A percentile compares a stretch with the other conserved stretches of the same genome.
These are phyloP conservation scores for Pyricularia sp. DNA, from an alignment of 2,329 filamentous ascomycete species.

Conservation along the genomic window DNA sequence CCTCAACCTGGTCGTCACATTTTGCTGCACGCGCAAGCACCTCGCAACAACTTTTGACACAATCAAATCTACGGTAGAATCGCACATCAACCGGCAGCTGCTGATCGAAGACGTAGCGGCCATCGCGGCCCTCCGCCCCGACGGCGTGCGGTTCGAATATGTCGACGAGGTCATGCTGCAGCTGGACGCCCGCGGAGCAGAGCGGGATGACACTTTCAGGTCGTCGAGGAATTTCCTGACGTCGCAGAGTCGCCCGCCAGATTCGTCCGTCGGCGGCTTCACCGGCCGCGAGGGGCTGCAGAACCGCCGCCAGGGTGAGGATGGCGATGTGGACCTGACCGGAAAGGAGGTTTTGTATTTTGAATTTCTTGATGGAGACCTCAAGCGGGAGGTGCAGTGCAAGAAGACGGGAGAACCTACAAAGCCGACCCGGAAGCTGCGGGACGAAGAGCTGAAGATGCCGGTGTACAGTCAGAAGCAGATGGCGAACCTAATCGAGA, in stretches of 20 bases:
- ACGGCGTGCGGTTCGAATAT: slow-evolving; percentile 73
- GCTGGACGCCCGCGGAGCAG: slow-evolving; percentile 64
- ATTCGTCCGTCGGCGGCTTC: slow-evolving; percentile 47
- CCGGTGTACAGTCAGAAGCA: slow-evolving; percentile 90
- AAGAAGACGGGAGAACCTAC: slow-evolving; percentile 65
- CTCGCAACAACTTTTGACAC: slow-evolving; percentile 87
- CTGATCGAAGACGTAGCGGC: slow-evolving; percentile 71
- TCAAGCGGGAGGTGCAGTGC: slow-evolving; percentile 69
- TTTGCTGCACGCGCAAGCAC: slow-evolving; percentile 88
- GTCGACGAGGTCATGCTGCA: slow-evolving; percentile 78
- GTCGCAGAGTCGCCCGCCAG: slow-evolving; percentile 38
- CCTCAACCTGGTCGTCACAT: slow-evolving; percentile 87
- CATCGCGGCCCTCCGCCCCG: slow-evolving; percentile 68
- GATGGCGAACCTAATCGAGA: slow-evolving; percentile 81
- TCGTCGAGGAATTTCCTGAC: slow-evolving; percentile 42
- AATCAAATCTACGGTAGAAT: slow-evolving; percentile 75
- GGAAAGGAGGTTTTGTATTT: slow-evolving; percentile 71
- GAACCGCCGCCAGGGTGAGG: slow-evolving; percentile 9
- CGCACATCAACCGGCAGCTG: slow-evolving; percentile 64
- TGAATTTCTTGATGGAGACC: slow-evolving; percentile 84
- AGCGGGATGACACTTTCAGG: slow-evolving; percentile 56
- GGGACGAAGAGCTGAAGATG: slow-evolving; percentile 78
- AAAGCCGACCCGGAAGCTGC: slow-evolving; percentile 57
- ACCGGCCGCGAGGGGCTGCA: slow-evolving; percentile 36
- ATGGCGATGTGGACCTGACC: slow-evolving; percentile 19